phyloP scores from a whole-genome alignment of 495 filamentous ascomycete genomes.

The Oidiodendron maius region DNA sequence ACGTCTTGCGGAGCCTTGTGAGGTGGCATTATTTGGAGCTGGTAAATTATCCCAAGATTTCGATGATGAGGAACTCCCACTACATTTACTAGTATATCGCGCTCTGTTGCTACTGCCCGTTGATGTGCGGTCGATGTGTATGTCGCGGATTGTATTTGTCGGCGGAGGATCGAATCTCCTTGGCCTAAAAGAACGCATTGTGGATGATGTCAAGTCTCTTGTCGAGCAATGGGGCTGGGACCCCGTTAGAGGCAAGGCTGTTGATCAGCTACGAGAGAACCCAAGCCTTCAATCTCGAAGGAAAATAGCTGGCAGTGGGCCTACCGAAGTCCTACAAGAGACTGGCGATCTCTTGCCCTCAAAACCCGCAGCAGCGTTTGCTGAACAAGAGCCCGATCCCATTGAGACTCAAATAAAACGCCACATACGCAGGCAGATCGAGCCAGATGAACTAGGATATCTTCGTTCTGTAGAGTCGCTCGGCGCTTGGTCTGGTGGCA shows the following conservation, averaged over 20 bases:
- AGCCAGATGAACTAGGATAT: conserved; percentile 44
- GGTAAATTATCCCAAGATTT: conserved; percentile 47
- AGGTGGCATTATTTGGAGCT: conserved; percentile 63
- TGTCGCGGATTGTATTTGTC: conserved; percentile 84
- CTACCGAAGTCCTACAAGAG: conserved; percentile 18
- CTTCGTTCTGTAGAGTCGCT: conserved; percentile 76
- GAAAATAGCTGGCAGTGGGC: conserved; percentile 24
- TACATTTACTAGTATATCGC: conserved; percentile 69
- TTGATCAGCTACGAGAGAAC: conserved; percentile 48
- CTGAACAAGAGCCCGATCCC: conserved; percentile 49
- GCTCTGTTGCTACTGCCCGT: conserved; percentile 69
- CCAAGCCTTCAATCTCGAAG: conserved; percentile 38
- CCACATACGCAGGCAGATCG: conserved; percentile 39
- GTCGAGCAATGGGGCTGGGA: conserved; percentile 72
- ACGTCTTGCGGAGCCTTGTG: conserved; percentile 64
- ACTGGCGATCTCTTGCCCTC: conserved; percentile 9
- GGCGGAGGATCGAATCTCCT: conserved; percentile 77
- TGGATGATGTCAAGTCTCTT: conserved; percentile 64
- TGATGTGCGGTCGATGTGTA: conserved; percentile 77
- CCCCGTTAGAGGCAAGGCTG: conserved; percentile 55
- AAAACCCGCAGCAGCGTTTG: conserved; percentile 29
- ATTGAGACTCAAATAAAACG: conserved; percentile 57
- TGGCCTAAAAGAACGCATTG: conserved; percentile 72
- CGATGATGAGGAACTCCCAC: conserved; percentile 79
- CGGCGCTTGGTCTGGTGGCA: conserved; percentile 85